Base-by-base conservation (phyloP, 352 stramenopile species). In the Globisporangium iwayamae region DNA sequence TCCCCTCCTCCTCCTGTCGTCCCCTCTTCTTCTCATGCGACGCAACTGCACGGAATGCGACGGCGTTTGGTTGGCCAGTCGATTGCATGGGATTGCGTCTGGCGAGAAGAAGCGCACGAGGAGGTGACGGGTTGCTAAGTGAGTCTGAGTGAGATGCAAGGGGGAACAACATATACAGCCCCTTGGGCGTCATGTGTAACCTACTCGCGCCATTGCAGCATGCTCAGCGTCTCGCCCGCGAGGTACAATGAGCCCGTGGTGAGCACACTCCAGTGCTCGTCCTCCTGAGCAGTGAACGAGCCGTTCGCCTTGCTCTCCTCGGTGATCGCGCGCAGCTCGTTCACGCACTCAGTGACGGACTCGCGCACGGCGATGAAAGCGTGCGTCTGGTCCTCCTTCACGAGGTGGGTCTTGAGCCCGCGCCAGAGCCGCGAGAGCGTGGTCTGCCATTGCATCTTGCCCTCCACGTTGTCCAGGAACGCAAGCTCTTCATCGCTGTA, bases 161-260 rank as follows among this genome's bases (percentile, higher is more conserved):
- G 25, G 25, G 20, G 22, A 20, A 51, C 45, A 51, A 51, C 11
- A 55, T 30, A 34, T 7, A 38, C 22, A 55, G 22, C 32, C 32
- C 2, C 7, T 43, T 28, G 28, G 3, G 1, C 13, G 30, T 11
- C 0, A 13, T 2, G 50, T 18, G n/a, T n/a, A 32, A 3, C 30
- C 41, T 63, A 88, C 59, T 93, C 84, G 38, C 78, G 71, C 84
- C 84, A 93, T 8, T 74, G 69, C 43, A 91, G 69, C 36, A 84
- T 81, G 28, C 76, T 71, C 56, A 93, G 70, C 28, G 79, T 67
- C 58, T 92, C 85, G 22, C 85, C 85, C 7, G 78, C 79, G 34
- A 91, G 70, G 61, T 91, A 91, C 43, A 93, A 74, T 47, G 85
- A 93, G 3, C 85, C 85, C 1, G 85, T 91, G 52, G 87, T 79